phyloP scores from a whole-genome alignment of 2,329 filamentous ascomycete species.

The Metarhizium humberi region DNA sequence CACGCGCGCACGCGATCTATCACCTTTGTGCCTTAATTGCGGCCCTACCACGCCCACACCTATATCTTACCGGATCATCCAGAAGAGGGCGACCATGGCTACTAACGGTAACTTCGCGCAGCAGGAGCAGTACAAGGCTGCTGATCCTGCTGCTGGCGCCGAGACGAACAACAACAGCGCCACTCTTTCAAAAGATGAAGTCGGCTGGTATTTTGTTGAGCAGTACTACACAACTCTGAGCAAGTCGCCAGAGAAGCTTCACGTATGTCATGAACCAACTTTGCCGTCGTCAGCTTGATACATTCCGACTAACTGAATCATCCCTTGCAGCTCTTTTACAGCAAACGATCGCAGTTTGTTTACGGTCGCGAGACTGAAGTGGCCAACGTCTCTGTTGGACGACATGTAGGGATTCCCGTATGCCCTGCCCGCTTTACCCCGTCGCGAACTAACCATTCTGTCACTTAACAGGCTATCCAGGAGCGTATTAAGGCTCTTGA shows the following conservation, averaged over 20 bases:
- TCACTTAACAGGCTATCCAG: conserved; percentile 66
- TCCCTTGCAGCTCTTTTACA: conserved; percentile 68
- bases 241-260: conserved; percentile 88
- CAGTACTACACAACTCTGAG: conserved; percentile 98
- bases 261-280: conserved; percentile 38
- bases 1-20: background rate
- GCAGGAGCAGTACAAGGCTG: conserved; percentile 32
- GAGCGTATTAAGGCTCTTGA: conserved; percentile 89
- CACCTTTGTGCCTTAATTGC: background rate
- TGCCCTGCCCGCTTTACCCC: background rate
- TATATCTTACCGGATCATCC: conserved; percentile 5
- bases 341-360: conserved; percentile 91
- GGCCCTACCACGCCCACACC: conserved; percentile 6
- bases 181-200: conserved; percentile 74
- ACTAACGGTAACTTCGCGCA: conserved; percentile 46
- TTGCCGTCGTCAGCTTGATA: background rate
- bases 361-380: conserved; percentile 87
- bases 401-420: conserved; percentile 48
- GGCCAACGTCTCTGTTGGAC: conserved; percentile 75
- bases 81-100: conserved; percentile 33
- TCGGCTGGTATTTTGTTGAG: conserved; percentile 99
- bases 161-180: conserved; percentile 27
- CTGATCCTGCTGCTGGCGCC: conserved; percentile 29
- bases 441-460: conserved; percentile 6
- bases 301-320: background rate